These are phyloP conservation scores for Fraxinus americana DNA, from an alignment of 257 asterid species.

Conservation along the genomic window DNA sequence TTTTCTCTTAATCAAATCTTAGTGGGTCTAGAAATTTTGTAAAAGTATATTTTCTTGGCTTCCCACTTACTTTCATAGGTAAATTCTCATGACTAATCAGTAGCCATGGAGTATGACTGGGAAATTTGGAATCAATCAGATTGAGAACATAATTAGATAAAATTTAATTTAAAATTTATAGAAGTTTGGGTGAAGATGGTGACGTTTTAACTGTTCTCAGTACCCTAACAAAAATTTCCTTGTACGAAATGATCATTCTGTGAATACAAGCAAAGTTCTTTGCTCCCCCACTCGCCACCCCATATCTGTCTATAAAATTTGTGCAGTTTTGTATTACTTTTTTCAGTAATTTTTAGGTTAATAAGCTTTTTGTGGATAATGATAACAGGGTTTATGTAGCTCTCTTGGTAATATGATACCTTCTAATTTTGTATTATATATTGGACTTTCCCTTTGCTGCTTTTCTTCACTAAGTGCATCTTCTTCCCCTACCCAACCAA, in stretches of 20 bases:
- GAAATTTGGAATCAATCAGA: background rate
- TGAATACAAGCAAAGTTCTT: conserved; percentile 30
- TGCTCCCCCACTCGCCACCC: conserved; percentile 6
- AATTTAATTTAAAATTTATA: background rate
- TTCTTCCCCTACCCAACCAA: conserved; percentile 6
- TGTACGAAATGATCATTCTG: background rate
- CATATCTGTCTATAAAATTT: background rate
- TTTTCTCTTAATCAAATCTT: background rate
- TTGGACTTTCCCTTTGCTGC: background rate
- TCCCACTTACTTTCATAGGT: background rate
- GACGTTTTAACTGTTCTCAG: conserved; percentile 25
- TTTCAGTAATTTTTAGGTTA: conserved; percentile 1
- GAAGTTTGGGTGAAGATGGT: conserved; percentile 22
- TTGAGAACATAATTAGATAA: background rate
- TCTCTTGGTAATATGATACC: background rate
- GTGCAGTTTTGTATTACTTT: conserved; percentile 2
- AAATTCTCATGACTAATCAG: background rate
- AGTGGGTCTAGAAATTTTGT: background rate
- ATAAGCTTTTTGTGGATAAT: background rate
- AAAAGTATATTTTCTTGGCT: background rate
- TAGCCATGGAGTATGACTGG: background rate
- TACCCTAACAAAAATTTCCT: background rate
- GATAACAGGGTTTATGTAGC: too few relatives aligned
- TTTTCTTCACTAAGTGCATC: background rate
- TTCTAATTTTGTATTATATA: background rate